Conservation (phyloP, 192 early-diverging fungal species). For the Cladochytrium replicatum region DNA sequence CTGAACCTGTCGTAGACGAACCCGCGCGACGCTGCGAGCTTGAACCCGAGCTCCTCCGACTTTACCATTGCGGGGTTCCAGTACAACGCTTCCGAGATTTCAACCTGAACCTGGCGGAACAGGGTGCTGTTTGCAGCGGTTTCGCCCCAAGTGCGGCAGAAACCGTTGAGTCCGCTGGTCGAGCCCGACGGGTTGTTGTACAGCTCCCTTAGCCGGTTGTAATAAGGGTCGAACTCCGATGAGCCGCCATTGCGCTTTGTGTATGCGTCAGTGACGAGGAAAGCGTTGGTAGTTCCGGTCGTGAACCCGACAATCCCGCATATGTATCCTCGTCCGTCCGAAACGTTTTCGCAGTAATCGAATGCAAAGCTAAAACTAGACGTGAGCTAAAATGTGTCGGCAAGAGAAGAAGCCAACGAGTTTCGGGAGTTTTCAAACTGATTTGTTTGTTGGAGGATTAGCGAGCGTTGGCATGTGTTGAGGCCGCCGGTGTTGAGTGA, state of each 20-base stretch:
- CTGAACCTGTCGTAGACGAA: constrained; percentile 41
- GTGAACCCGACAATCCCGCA: constrained; percentile 44
- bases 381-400: too few relatives aligned
- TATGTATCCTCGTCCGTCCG: constrained; percentile 33
- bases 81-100: constrained; percentile 27
- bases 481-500: too few relatives aligned
- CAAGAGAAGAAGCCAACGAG: too few relatives aligned
- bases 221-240: constrained; percentile 27
- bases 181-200: constrained; percentile 14
- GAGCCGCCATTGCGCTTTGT: constrained; percentile 21
- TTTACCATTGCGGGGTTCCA: constrained; percentile 19
- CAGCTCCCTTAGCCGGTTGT: constrained; percentile 4
- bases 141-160: constrained; percentile 33
- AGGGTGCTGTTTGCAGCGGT: constrained; percentile 21
- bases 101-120: constrained; percentile 34
- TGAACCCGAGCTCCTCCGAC: constrained; percentile 23
- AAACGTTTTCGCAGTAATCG: constrained; percentile 27
- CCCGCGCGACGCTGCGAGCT: constrained; percentile 22
- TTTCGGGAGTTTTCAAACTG: constrained; percentile 27
- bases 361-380: constrained; percentile 32
- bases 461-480: constrained; percentile 34
- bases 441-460: constrained; percentile 38
- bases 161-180: constrained; percentile 26
- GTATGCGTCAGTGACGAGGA: constrained; percentile 34
- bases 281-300: constrained; percentile 38